A percentile compares a stretch with the other conserved stretches of the same genome.
phyloP scores from a whole-genome alignment of 1,139 yeast genomes.

The Suhomyces kunorum region DNA sequence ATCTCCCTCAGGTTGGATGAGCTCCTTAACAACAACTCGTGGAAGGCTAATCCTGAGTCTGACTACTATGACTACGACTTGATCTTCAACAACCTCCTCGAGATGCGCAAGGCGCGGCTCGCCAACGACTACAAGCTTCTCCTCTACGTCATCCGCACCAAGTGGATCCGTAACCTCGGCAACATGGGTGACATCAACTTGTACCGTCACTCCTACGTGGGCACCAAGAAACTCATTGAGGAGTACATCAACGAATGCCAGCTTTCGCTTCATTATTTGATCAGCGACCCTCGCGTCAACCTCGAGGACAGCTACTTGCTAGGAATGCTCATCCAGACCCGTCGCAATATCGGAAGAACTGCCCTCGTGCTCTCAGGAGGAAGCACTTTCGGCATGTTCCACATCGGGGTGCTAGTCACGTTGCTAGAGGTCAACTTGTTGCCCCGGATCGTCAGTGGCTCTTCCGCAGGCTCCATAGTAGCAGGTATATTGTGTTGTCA shows the following conservation, averaged over 20 bases:
- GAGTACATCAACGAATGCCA: conserved; percentile 82
- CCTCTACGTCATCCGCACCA: conserved; percentile 75
- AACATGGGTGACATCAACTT: conserved; percentile 82
- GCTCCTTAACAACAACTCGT: conserved; percentile 59
- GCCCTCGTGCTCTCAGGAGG: conserved; percentile 95
- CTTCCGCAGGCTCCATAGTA: conserved; percentile 94
- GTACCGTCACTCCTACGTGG: conserved; percentile 77
- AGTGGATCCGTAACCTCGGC: conserved; percentile 83
- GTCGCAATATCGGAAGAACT: conserved; percentile 90
- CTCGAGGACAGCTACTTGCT: conserved; percentile 69
- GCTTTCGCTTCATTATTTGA: conserved; percentile 54
- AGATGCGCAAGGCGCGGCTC: conserved; percentile 61
- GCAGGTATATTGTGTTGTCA: conserved; percentile 87
- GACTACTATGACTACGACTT: conserved; percentile 70
- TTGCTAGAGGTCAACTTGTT: conserved; percentile 70
- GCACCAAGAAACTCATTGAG: conserved; percentile 82
- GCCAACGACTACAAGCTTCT: conserved; percentile 59
- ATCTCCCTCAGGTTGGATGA: conserved; percentile 66
- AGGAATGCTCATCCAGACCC: conserved; percentile 80
- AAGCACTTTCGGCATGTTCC: conserved; percentile 89
- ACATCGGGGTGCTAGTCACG: conserved; percentile 86
- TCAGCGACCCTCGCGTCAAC: conserved; percentile 40
- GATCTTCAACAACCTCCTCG: conserved; percentile 53
- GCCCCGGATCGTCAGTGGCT: conserved; percentile 91
- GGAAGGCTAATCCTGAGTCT: conserved; percentile 69